Percentiles rank a stretch among this genome's conserved stretches.
These are phyloP conservation scores for Earliella scabrosa DNA, from an alignment of 1,284 basidiomycete species.

Conservation along the genomic window DNA sequence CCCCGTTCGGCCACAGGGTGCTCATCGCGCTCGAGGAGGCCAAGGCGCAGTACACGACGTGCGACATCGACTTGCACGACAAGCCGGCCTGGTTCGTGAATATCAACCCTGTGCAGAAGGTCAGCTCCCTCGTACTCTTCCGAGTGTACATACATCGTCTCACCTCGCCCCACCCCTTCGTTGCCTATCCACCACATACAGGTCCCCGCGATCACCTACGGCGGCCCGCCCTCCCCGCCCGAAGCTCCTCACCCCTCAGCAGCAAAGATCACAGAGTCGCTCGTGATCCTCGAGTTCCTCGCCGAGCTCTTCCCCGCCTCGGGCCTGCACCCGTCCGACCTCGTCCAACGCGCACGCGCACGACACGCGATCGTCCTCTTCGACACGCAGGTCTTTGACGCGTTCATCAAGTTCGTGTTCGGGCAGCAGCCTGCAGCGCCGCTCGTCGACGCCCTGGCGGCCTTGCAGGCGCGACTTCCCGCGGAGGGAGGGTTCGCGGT, in stretches of 20 bases:
- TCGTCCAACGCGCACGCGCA: constrained; percentile 55
- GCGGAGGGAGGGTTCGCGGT: constrained; percentile 35
- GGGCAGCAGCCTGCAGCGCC: constrained; percentile 39
- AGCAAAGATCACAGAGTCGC: constrained; percentile 61
- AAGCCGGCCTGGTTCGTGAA: constrained; percentile 68
- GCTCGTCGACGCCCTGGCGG: constrained; percentile 38
- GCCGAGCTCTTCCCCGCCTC: constrained; percentile 53
- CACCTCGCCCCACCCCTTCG: no score
- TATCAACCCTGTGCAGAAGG: constrained; percentile 66
- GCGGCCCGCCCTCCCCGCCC: constrained; percentile 54
- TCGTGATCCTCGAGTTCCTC: constrained; percentile 64
- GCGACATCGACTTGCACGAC: constrained; percentile 59
- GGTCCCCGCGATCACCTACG: constrained; percentile 61
- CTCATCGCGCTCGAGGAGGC: constrained; percentile 58
- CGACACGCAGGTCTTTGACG: constrained; percentile 46
- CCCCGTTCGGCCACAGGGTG: constrained; percentile 5
- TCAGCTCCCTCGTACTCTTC: constrained; percentile 21
- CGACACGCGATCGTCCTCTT: constrained; percentile 63
- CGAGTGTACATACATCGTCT: no score
- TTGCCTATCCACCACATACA: no score
- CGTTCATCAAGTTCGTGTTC: constrained; percentile 31
- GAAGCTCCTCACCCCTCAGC: constrained; percentile 60
- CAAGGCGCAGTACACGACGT: constrained; percentile 49
- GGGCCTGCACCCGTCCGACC: constrained; percentile 54
- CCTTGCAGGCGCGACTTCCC: constrained; percentile 38